A percentile compares a stretch with the other conserved stretches of the same genome.
Evolutionary conservation across 345 rosid species (phyloP).

Genomic region (Bretschneidera sinensis): DNA sequence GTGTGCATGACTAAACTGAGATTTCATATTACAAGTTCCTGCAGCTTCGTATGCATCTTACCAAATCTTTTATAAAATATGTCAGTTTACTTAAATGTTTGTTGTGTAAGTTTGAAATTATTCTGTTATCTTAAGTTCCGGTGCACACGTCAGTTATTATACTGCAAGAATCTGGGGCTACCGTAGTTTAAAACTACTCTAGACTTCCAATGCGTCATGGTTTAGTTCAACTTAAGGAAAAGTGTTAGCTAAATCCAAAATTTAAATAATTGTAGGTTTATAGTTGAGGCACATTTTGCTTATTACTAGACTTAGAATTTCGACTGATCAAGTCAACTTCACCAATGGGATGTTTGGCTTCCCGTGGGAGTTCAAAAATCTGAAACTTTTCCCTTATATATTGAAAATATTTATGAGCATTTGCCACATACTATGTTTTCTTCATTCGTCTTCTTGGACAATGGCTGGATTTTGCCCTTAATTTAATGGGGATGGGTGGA

Average conservation of each 20-base stretch:
- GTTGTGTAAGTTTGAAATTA: no score
- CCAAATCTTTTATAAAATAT: not conserved
- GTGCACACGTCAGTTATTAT: no score
- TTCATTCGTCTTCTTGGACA: not conserved
- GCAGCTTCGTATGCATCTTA: not conserved
- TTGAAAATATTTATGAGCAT: no score
- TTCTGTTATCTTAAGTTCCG: no score
- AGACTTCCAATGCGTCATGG: no score
- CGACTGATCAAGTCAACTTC: no score
- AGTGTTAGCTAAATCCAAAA: no score
- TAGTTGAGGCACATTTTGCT: not conserved
- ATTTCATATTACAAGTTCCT: not conserved
- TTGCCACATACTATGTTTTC: not conserved
- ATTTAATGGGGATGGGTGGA: not conserved
- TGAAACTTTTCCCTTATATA: not conserved
- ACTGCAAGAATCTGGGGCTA: not conserved
- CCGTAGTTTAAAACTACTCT: not conserved
- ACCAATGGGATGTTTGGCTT: no score
- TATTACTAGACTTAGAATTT: not conserved
- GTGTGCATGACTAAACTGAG: not conserved
- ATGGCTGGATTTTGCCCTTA: not conserved
- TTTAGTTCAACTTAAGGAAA: no score
- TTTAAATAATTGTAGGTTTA: not conserved
- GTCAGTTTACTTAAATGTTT: not conserved
- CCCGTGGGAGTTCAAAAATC: not conserved